These are phyloP conservation scores for Pseudogymnoascus sp. DNA, from an alignment of 2,329 filamentous ascomycete species.

Conservation along the genomic window DNA sequence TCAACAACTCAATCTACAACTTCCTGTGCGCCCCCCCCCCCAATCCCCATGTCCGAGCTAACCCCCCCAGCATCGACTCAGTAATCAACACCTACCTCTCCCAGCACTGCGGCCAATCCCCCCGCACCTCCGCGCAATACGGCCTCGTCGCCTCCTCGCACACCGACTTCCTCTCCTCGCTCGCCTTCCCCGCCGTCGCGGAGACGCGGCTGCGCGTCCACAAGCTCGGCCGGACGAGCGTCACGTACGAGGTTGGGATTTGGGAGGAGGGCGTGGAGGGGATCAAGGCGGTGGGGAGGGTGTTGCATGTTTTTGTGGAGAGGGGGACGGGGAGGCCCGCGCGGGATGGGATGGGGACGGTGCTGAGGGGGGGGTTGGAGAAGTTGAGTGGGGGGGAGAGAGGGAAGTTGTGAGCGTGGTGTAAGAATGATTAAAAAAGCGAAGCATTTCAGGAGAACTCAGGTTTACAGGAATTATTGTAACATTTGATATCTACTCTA, in stretches of 20 bases:
- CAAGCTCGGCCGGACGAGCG: conserved; percentile 77
- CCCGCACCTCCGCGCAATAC: conserved; percentile 61
- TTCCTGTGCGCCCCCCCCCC: conserved; percentile 44
- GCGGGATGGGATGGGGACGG: conserved; percentile 52
- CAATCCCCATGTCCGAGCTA: conserved; percentile 11
- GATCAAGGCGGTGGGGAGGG: conserved; percentile 78
- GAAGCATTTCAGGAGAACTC: not conserved
- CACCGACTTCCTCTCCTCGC: conserved; percentile 75
- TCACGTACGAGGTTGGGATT: conserved; percentile 81
- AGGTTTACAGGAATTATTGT: not conserved
- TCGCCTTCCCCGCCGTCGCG: conserved; percentile 73
- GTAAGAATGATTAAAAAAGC: not conserved
- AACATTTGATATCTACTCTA: conserved; percentile 5
- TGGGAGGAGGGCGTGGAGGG: conserved; percentile 67
- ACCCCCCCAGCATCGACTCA: conserved; percentile 62
- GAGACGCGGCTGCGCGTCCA: conserved; percentile 77
- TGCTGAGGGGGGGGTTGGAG: conserved; percentile 51
- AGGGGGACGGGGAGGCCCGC: conserved; percentile 61
- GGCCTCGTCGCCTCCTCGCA: conserved; percentile 79
- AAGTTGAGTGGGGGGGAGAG: conserved; percentile 37
- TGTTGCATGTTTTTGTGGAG: conserved; percentile 85
- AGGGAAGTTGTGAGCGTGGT: not conserved
- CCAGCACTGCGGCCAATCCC: conserved; percentile 64
- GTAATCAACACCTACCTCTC: conserved; percentile 87
- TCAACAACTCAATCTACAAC: conserved; percentile 87